Percentiles rank a stretch among this genome's conserved stretches.
These are phyloP conservation scores for Yarrowia keelungensis DNA, from an alignment of 805 yeast genomes.

Conservation along the genomic window DNA sequence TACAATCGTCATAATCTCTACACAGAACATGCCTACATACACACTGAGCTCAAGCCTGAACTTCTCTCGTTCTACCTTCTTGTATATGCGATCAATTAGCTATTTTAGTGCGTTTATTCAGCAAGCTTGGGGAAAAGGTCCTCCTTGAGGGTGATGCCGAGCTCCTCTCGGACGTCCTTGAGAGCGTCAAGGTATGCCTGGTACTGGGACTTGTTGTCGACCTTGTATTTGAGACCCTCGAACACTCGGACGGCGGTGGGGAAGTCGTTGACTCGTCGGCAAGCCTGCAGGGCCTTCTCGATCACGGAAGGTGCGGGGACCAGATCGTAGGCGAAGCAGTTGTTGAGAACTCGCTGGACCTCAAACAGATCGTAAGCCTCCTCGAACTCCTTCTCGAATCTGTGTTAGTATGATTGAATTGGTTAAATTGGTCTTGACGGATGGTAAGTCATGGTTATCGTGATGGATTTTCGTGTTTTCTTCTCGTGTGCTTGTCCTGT, in stretches of 20 bases:
- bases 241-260: conserved; percentile 99
- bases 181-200: conserved; percentile 94
- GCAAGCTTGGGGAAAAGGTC: conserved; percentile 62
- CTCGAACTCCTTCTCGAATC: conserved; percentile 95
- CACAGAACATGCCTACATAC: not conserved
- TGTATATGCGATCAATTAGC: conserved; percentile 39
- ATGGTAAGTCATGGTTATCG: not conserved
- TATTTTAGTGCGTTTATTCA: conserved; percentile 34
- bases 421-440: not conserved
- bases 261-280: conserved; percentile 98
- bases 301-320: conserved; percentile 97
- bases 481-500: not conserved
- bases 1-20: not conserved
- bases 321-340: conserved; percentile 96
- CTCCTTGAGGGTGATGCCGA: conserved; percentile 92
- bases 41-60: not conserved
- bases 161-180: conserved; percentile 86
- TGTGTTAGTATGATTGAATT: conserved; percentile 45
- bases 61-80: not conserved
- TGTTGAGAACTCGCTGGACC: conserved; percentile 93
- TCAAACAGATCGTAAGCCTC: conserved; percentile 88
- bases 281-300: conserved; percentile 94
- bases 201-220: conserved; percentile 92
- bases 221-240: conserved; percentile 94
- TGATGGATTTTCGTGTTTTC: too few species aligned